Evolutionary conservation across 129 eudicot species (phyloP), one percentile per base, ranked within the genome.

Genomic region (Cynara cardunculus): DNA sequence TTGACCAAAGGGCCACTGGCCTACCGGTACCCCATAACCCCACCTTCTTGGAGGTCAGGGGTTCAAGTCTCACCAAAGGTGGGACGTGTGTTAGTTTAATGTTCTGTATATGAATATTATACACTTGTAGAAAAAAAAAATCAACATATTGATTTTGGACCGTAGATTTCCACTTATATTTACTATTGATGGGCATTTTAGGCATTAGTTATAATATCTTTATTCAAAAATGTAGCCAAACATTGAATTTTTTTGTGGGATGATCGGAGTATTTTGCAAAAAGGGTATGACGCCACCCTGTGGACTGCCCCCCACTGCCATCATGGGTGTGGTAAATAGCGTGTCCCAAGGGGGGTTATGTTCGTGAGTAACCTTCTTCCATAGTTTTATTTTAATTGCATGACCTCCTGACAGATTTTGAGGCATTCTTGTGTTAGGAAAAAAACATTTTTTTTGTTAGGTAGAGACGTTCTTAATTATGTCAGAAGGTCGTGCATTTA

Each of bases 111-210:
- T 41, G 3, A 41, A 10, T 39, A 39, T 39, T 39, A 39, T 10
- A 39, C 14, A 39, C 14, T 39, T 39, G 3, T 7, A 10, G 10
- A 39, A 10, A 39, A 39, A 39, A 10, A 39, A 39, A 41, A 41
- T 39, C 14, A 39, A 39, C 49, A 8, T 10, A 2, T 32, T 64
- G 32, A 35, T 62, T 65, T 26, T 64, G 25, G 32, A 22, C 74
- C n/a, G 16, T 59, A 65, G 13, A 32, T 31, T 34, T 25, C 13
- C 25, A 21, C 70, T 25, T 66, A 18, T 67, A 1, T 71, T 35
- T 78, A 10, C 24, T 70, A 49, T 53, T 73, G 34, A 79, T 13
- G 56, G 56, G 32, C 74, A 72, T 44, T 53, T 61, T 49, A n/a
- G 44, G 28, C 44, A 39, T 67, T 68, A 41, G 19, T 25, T 13